phyloP scores from a whole-genome alignment of 2,329 filamentous ascomycete species.

The Hypoxylon sp. region DNA sequence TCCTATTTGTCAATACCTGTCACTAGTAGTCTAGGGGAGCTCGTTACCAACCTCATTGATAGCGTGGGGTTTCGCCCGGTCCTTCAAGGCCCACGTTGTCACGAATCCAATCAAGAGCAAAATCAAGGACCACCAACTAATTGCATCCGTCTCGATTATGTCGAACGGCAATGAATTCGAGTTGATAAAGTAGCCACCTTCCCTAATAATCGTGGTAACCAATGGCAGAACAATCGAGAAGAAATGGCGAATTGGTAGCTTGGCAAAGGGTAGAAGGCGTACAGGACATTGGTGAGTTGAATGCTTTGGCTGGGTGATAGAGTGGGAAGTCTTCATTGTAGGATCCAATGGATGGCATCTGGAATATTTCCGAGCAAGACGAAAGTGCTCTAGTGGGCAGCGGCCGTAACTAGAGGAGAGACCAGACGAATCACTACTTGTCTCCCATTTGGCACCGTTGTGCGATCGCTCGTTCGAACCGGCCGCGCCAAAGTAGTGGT shows the following conservation, averaged over 20 bases:
- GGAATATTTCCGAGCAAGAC: slow-evolving; percentile 7
- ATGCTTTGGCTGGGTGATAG: background rate
- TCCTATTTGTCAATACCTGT: slow-evolving; percentile 18
- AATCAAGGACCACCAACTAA: slow-evolving; percentile 34
- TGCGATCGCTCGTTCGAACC: slow-evolving; percentile 33
- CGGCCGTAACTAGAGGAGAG: slow-evolving; percentile 2
- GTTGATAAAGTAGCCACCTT: slow-evolving; percentile 20
- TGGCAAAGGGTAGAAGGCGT: slow-evolving; percentile 27
- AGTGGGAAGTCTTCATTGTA: background rate
- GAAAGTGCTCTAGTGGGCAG: slow-evolving; percentile 7
- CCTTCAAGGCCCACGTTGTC: slow-evolving; percentile 42
- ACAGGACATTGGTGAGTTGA: slow-evolving; percentile 19
- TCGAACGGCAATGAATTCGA: background rate
- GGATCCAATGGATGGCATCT: slow-evolving; percentile 9
- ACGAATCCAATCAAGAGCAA: slow-evolving; percentile 41
- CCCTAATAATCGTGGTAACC: slow-evolving; percentile 33
- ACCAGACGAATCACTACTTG: slow-evolving; percentile 21
- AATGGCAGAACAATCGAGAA: slow-evolving; percentile 33
- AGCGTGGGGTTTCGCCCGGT: slow-evolving; percentile 10
- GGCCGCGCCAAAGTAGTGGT: slow-evolving; percentile 11
- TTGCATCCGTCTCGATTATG: slow-evolving; percentile 2
- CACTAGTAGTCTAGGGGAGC: background rate
- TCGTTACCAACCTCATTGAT: slow-evolving; percentile 24
- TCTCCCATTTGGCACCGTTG: slow-evolving; percentile 36
- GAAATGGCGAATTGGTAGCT: slow-evolving; percentile 27